Base-by-base conservation (phyloP, 202 grass and related monocot genomes). In the Musa balbisiana region DNA sequence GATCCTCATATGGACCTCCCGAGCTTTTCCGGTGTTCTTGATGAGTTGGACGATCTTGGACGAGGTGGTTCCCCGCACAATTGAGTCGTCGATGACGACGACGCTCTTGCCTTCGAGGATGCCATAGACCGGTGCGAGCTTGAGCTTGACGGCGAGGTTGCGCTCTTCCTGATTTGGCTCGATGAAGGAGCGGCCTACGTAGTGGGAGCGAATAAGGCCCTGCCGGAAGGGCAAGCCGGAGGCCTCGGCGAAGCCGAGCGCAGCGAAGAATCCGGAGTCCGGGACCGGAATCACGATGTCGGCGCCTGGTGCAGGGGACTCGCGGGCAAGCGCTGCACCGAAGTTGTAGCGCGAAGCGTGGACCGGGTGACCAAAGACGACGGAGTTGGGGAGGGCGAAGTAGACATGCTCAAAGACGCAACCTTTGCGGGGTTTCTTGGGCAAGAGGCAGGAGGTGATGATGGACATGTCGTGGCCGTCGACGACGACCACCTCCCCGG, bases 341-440 rank as follows among this genome's bases (percentile, higher is more conserved):
- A 90, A 99, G 22, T 86, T 85, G n/a, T 14, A 92, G 71, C 95
- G 88, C n/a, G 91, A 90, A 33, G 75, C 88, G 59, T 99, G 88
- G 74, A 99, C 91, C 1, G 79, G 79, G 80, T 80, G 84, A 3
- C 89, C 87, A 51, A 94, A 99, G 15, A 99, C 85, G 67, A 92
- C 49, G 2, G 91, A 99, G 73, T 94, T 85, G 64, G 95, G 95
- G 12, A 94, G 75, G 19, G 88, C 80, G 64, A 94, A 99, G 85
- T 99, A 94, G 80, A 99, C 86, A 80, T 99, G 95, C 80, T 99
- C 95, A 49, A 99, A 99, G 51, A 99, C 81, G 78, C 95, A 99
- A 2, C 87, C 84, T 81, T 92, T 94, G 53, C 91, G 87, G 1
- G 89, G 91, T 51, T 81, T 84, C 43, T 55, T 80, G 33, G 89